Evolutionary conservation across 2,329 filamentous ascomycete species (phyloP).

Genomic region (Aureobasidium lini): DNA sequence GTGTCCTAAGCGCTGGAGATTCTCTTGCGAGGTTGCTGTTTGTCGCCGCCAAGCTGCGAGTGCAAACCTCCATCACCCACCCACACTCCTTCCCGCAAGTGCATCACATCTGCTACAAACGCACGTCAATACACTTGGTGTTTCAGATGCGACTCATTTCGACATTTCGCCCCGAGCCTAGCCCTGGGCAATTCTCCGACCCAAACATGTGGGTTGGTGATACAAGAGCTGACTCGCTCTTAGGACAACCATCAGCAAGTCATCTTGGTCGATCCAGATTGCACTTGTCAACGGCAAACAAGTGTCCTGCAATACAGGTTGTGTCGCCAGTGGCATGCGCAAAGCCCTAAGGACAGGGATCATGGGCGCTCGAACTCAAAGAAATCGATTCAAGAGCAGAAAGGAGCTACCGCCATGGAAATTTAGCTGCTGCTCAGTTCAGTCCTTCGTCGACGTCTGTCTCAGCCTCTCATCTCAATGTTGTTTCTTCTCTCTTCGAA

Average conservation of each 20-base stretch:
- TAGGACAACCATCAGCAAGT: background rate
- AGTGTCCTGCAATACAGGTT: background rate
- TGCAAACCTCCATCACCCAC: background rate
- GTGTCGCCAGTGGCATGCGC: background rate
- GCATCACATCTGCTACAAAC: slow-evolving; percentile 5
- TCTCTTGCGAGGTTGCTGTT: background rate
- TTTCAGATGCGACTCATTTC: slow-evolving; percentile 2
- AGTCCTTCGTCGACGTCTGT: background rate
- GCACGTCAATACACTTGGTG: slow-evolving; percentile 5
- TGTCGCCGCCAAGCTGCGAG: background rate
- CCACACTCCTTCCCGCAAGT: background rate
- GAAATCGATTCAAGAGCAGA: background rate
- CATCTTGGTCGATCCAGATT: background rate
- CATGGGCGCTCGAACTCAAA: background rate
- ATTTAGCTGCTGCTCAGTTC: background rate
- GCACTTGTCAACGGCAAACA: background rate
- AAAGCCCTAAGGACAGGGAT: background rate
- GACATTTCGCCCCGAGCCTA: background rate
- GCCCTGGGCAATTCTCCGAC: background rate
- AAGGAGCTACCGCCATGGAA: background rate
- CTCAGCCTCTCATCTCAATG: background rate
- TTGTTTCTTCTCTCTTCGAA: background rate
- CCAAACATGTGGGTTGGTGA: background rate
- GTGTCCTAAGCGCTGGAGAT: background rate
- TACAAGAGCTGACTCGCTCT: background rate